Conservation (phyloP, 306 rosid genomes). For the Boehmeria nivea region DNA sequence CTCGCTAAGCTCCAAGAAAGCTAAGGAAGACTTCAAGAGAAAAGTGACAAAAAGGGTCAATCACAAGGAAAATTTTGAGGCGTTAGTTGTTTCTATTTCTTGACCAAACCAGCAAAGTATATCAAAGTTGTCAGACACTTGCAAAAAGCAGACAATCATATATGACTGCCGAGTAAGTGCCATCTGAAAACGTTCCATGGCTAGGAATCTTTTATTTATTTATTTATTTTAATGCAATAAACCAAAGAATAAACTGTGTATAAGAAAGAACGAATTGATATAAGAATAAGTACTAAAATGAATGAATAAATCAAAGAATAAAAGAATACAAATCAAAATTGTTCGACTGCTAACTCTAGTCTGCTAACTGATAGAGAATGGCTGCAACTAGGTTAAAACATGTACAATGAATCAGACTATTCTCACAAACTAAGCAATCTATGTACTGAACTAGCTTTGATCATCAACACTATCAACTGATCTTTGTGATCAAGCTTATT, state of each 20-base stretch:
- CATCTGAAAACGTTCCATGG: no score
- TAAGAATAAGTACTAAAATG: not conserved
- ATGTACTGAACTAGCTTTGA: not conserved
- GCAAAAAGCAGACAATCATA: not conserved
- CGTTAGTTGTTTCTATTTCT: not conserved
- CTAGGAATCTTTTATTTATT: no score
- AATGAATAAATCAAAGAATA: constrained; percentile 19
- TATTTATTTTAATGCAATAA: no score
- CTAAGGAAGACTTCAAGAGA: no score
- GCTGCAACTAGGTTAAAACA: constrained; percentile 14
- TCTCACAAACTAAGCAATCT: not conserved
- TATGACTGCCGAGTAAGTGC: no score
- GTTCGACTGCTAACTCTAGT: not conserved
- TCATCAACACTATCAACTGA: not conserved
- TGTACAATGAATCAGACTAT: constrained; percentile 14
- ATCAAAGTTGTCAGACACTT: not conserved
- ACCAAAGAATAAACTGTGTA: not conserved
- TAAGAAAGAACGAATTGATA: not conserved
- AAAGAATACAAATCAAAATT: constrained; percentile 19
- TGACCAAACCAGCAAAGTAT: no score
- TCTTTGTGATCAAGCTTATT: not conserved
- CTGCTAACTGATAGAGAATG: constrained; percentile 5
- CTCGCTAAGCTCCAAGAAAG: no score
- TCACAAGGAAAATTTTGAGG: not conserved
- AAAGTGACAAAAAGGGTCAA: not conserved